Percentiles rank a stretch among this genome's conserved stretches.
These are phyloP conservation scores for Diplodia intermedia DNA, from an alignment of 2,329 filamentous ascomycete genomes.

Conservation along the genomic window DNA sequence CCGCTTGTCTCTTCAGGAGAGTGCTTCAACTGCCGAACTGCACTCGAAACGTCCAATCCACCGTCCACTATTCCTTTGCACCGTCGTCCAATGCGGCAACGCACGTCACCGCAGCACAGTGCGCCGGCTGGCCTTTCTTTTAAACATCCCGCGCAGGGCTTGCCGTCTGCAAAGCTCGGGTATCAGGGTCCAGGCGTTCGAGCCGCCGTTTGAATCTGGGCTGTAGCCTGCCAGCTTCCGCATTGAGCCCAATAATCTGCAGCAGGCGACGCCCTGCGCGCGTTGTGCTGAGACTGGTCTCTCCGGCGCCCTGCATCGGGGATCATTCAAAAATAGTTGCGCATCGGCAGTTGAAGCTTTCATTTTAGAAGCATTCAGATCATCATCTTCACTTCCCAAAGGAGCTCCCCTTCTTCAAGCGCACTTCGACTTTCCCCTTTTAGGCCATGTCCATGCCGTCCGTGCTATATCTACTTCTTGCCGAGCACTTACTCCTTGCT, in stretches of 20 bases:
- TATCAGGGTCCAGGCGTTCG: slow-evolving; percentile 8
- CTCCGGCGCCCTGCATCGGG: not conserved
- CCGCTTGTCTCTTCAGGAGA: not conserved
- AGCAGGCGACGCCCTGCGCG: not conserved
- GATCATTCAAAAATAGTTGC: slow-evolving; percentile 1
- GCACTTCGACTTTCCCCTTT: slow-evolving; percentile 1
- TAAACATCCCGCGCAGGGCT: not conserved
- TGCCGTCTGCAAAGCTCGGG: not conserved
- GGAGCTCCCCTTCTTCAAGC: not conserved
- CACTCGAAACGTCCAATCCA: not conserved
- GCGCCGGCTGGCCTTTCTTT: not conserved
- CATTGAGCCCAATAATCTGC: not conserved
- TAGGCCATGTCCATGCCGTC: not conserved
- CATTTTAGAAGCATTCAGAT: not conserved
- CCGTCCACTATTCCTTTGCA: not conserved
- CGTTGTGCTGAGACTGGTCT: not conserved
- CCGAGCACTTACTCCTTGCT: not conserved
- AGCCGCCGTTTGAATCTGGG: not conserved
- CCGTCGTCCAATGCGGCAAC: not conserved
- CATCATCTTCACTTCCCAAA: not conserved
- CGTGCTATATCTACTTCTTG: not conserved
- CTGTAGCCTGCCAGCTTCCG: not conserved
- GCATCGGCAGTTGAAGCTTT: slow-evolving; percentile 1
- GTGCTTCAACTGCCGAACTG: not conserved
- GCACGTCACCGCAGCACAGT: slow-evolving; percentile 1